Conservation (phyloP, 805 yeast species). For the Kazachstania africana region DNA sequence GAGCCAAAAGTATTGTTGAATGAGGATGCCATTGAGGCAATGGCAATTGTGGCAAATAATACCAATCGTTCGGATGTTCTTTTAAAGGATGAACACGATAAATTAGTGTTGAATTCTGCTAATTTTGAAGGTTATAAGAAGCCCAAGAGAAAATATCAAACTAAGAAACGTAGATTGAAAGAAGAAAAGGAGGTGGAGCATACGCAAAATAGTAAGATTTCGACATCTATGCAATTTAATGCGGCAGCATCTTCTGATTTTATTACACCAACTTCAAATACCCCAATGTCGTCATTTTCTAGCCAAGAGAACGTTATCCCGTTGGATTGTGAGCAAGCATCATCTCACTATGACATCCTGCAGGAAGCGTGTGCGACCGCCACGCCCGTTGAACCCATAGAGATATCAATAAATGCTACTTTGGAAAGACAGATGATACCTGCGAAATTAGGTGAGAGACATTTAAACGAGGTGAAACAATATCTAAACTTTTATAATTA, state of each 20-base stretch:
- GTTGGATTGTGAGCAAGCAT: slow-evolving; percentile 1
- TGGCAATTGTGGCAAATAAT: slow-evolving; percentile 23
- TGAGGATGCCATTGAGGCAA: slow-evolving; percentile 26
- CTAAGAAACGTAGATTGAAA: slow-evolving; percentile 11
- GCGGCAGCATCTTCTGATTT: slow-evolving; percentile 1
- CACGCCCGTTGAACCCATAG: slow-evolving; percentile 3
- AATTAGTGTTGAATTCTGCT: slow-evolving; percentile 20
- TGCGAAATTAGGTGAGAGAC: slow-evolving; percentile 12
- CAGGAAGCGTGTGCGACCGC: slow-evolving; percentile 4
- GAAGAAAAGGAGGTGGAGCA: slow-evolving; percentile 8
- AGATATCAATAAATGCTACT: slow-evolving; percentile 2
- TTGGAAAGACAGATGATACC: slow-evolving; percentile 8
- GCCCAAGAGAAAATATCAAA: slow-evolving; percentile 9
- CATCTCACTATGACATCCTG: too few species aligned
- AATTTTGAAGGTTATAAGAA: slow-evolving; percentile 13
- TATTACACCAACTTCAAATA: background rate
- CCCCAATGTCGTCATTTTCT: background rate
- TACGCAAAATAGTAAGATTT: background rate
- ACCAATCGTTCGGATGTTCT: slow-evolving; percentile 15
- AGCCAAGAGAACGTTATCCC: background rate
- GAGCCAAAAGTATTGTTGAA: slow-evolving; percentile 25
- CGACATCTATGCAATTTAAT: background rate
- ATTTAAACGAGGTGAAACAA: slow-evolving; percentile 20
- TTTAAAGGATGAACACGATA: slow-evolving; percentile 19
- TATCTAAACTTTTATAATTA: slow-evolving; percentile 22